These are phyloP conservation scores for Vitellaria paradoxa DNA, from an alignment of 179 eudicot species.

Conservation along the genomic window DNA sequence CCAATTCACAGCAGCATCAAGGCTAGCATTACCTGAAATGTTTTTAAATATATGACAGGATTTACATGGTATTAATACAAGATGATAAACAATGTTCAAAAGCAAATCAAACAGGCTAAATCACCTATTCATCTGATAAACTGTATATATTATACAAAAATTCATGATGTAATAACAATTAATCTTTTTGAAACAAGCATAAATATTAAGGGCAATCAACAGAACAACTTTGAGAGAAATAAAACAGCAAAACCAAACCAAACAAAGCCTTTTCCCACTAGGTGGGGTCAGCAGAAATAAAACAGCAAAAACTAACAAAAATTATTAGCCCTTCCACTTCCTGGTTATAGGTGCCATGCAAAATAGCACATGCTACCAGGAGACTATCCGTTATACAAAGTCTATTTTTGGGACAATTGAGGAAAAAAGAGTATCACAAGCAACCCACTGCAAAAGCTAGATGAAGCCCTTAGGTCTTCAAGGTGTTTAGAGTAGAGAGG, in stretches of 20 bases:
- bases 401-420: neutral
- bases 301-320: neutral
- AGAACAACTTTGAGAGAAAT: neutral
- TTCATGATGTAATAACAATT: neutral
- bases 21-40: conserved; percentile 61
- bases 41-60: neutral
- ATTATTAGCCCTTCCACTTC: neutral
- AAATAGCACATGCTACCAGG: neutral
- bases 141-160: neutral
- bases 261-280: too few species aligned
- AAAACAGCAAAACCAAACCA: neutral
- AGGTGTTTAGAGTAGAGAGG: neutral
- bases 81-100: neutral
- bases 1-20: conserved; percentile 95
- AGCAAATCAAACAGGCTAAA: neutral
- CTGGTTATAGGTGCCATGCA: neutral
- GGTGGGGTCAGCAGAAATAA: too few species aligned
- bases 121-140: neutral
- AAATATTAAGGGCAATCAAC: neutral
- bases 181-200: too few species aligned
- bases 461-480: neutral
- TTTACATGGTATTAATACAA: neutral
- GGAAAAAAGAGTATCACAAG: neutral
- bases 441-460: neutral
- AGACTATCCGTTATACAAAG: neutral